Percentiles rank a stretch among this genome's conserved stretches.
phyloP scores from a whole-genome alignment of 108 stramenopile genomes.

The Cyclotella kingstonii region DNA sequence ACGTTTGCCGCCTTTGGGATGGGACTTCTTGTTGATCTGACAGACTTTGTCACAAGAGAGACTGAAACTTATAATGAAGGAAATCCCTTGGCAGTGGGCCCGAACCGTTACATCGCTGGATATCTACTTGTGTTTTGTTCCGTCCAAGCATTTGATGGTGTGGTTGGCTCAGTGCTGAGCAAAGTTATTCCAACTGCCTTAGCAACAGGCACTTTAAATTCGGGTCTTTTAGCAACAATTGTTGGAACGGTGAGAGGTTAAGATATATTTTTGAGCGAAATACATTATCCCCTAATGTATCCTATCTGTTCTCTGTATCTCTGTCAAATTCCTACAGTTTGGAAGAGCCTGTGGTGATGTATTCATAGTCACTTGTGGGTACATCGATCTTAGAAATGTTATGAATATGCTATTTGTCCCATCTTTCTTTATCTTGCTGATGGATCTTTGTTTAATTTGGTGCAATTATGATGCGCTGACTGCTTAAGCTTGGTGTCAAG shows the following conservation, averaged over 20 bases:
- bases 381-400: conserved; percentile 55
- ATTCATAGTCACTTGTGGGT: conserved; percentile 63
- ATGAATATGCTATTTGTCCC: conserved; percentile 72
- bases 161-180: conserved; percentile 77
- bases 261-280: background rate
- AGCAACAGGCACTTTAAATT: conserved; percentile 87
- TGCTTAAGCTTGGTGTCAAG: no score
- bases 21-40: conserved; percentile 59
- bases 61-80: conserved; percentile 61
- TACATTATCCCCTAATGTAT: background rate
- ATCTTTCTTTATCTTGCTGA: conserved; percentile 49
- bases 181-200: conserved; percentile 87
- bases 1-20: conserved; percentile 49
- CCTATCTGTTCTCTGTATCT: background rate
- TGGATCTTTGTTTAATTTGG: conserved; percentile 54
- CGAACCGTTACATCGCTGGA: conserved; percentile 54
- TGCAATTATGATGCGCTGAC: conserved; percentile 58
- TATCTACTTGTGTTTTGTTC: conserved; percentile 66
- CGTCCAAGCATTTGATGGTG: conserved; percentile 72
- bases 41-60: conserved; percentile 48
- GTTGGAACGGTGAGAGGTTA: conserved; percentile 54
- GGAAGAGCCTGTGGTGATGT: conserved; percentile 71
- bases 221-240: conserved; percentile 71
- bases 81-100: conserved; percentile 49
- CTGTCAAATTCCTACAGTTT: conserved; percentile 12